Percentiles rank a stretch among this genome's conserved stretches.
phyloP scores from a whole-genome alignment of 129 eudicot genomes.

The carrot (Daucus carota) region DNA sequence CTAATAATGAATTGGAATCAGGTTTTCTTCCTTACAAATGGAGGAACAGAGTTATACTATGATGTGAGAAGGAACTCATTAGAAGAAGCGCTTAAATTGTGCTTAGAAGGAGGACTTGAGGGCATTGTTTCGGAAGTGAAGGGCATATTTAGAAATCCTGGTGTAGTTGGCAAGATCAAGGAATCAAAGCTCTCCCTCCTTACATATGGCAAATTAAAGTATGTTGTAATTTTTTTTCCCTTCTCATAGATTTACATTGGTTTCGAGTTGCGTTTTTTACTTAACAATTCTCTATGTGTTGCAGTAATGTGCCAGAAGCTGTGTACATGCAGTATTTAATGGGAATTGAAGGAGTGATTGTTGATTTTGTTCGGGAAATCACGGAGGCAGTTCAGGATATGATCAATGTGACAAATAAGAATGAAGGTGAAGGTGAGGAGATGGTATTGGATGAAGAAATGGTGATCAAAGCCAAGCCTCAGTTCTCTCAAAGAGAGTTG shows the following conservation, averaged over 20 bases:
- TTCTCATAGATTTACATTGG: background rate
- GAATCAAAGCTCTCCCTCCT: conserved; percentile 64
- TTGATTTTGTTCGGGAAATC: conserved; percentile 60
- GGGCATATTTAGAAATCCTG: conserved; percentile 67
- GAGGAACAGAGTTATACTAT: conserved; percentile 49
- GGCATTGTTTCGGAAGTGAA: conserved; percentile 86
- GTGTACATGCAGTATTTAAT: conserved; percentile 58
- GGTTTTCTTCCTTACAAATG: conserved; percentile 84
- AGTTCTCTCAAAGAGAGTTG: conserved; percentile 28
- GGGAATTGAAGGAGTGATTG: conserved; percentile 80
- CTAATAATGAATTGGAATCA: conserved; percentile 10
- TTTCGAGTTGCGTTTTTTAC: background rate
- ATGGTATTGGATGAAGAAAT: conserved; percentile 5
- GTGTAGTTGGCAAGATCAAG: conserved; percentile 56
- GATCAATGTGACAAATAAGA: conserved; percentile 8
- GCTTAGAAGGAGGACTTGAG: conserved; percentile 59
- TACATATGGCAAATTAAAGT: conserved; percentile 82
- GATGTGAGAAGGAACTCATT: conserved; percentile 76
- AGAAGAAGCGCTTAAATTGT: conserved; percentile 65
- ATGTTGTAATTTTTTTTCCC: conserved; percentile 12
- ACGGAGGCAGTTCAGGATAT: conserved; percentile 35
- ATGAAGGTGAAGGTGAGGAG: background rate
- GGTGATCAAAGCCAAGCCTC: background rate
- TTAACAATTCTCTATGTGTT: background rate
- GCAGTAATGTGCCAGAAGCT: conserved; percentile 62